Conservation (phyloP, 2,329 filamentous ascomycete species). For the Claviceps digitariae region DNA sequence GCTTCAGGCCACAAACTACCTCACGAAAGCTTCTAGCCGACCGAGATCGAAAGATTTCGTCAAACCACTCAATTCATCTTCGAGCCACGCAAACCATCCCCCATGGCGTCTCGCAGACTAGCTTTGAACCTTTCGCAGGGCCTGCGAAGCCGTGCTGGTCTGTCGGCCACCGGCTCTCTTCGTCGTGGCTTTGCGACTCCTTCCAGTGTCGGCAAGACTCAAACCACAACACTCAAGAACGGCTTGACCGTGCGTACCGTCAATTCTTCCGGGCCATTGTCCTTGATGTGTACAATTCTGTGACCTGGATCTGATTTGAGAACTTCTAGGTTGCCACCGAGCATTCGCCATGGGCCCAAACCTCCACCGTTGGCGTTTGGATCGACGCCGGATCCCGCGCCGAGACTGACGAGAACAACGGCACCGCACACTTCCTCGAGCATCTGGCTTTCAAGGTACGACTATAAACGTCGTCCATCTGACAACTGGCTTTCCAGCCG, state of each 20-base stretch:
- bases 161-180: slow-evolving; percentile 64
- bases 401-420: slow-evolving; percentile 97
- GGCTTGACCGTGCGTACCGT: slow-evolving; percentile 68
- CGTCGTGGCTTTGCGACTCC: slow-evolving; percentile 85
- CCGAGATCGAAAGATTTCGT: slow-evolving; percentile 34
- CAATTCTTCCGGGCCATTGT: slow-evolving; percentile 20
- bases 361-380: slow-evolving; percentile 96
- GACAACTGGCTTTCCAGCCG: background rate
- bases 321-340: slow-evolving; percentile 76
- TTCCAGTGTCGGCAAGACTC: slow-evolving; percentile 67
- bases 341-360: slow-evolving; percentile 96
- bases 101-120: slow-evolving; percentile 95
- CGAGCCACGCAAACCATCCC: slow-evolving; percentile 34
- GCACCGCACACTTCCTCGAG: slow-evolving; percentile 98
- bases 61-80: slow-evolving; percentile 42
- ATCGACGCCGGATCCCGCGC: slow-evolving; percentile 97
- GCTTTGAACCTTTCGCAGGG: slow-evolving; percentile 87
- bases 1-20: slow-evolving; percentile 29
- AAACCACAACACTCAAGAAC: slow-evolving; percentile 94
- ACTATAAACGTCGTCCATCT: background rate
- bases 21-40: slow-evolving; percentile 33
- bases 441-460: slow-evolving; percentile 98
- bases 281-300: slow-evolving; percentile 10
- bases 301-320: slow-evolving; percentile 15
- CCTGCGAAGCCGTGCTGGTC: slow-evolving; percentile 74